These are phyloP conservation scores for Zygosaccharomyces pseudorouxii DNA, from an alignment of 805 yeast species.

Conservation along the genomic window DNA sequence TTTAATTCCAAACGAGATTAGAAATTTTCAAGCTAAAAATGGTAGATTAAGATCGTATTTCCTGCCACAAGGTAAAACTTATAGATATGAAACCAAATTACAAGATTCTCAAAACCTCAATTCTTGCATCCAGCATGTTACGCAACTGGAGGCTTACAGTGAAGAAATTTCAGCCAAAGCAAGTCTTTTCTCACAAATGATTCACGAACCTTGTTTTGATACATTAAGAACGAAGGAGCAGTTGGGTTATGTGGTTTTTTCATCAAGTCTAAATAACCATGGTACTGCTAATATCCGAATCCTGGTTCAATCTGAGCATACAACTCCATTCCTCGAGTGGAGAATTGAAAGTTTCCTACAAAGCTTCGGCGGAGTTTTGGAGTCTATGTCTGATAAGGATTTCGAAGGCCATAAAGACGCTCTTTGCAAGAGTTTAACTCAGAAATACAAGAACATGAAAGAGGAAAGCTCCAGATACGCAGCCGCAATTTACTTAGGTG, in stretches of 20 bases:
- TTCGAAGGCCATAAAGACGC: slow-evolving; percentile 67
- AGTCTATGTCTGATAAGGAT: slow-evolving; percentile 54
- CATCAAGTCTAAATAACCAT: slow-evolving; percentile 64
- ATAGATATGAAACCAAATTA: slow-evolving; percentile 46
- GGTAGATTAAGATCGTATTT: slow-evolving; percentile 39
- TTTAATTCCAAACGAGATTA: slow-evolving; percentile 42
- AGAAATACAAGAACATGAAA: slow-evolving; percentile 67
- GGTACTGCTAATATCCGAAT: slow-evolving; percentile 58
- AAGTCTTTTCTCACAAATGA: slow-evolving; percentile 65
- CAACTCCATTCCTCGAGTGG: slow-evolving; percentile 66
- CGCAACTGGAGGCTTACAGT: slow-evolving; percentile 61
- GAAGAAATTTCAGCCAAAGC: slow-evolving; percentile 44
- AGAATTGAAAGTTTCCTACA: slow-evolving; percentile 68
- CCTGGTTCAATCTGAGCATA: slow-evolving; percentile 77
- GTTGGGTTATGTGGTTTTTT: slow-evolving; percentile 88
- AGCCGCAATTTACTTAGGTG: slow-evolving; percentile 67
- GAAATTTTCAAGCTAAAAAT: slow-evolving; percentile 27
- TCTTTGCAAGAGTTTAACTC: slow-evolving; percentile 57
- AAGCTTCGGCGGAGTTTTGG: slow-evolving; percentile 43
- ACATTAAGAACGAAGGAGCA: slow-evolving; percentile 91
- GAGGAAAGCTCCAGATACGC: slow-evolving; percentile 72
- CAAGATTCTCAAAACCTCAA: slow-evolving; percentile 71
- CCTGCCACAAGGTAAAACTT: slow-evolving; percentile 38
- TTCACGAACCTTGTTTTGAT: slow-evolving; percentile 85
- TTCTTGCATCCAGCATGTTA: slow-evolving; percentile 74